These are phyloP conservation scores for Apium graveolens DNA, from an alignment of 129 eudicot species.

Conservation along the genomic window DNA sequence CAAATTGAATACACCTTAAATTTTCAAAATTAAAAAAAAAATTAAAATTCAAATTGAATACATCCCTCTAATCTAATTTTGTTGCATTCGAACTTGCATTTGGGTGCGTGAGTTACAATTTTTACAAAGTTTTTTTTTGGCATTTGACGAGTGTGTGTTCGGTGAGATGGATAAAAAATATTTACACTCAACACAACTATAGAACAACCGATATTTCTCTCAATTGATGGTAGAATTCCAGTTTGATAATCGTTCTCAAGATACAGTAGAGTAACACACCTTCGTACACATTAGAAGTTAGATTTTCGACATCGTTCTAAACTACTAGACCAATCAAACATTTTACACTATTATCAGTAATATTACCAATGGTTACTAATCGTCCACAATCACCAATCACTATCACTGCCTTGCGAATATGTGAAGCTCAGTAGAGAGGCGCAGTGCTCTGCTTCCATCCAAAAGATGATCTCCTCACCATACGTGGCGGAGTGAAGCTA, in stretches of 20 bases:
- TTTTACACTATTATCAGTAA: neutral
- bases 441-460: constrained; percentile 71
- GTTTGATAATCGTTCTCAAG: neutral
- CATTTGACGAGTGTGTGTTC: too few species aligned
- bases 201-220: neutral
- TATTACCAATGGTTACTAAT: neutral
- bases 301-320: neutral
- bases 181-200: too few species aligned
- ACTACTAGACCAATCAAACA: neutral
- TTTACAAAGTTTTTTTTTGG: too few species aligned
- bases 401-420: neutral
- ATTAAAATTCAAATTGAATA: too few species aligned
- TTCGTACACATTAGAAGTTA: neutral
- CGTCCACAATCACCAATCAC: neutral
- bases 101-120: too few species aligned
- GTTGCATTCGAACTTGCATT: too few species aligned
- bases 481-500: constrained; percentile 72
- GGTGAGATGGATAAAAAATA: too few species aligned
- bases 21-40: too few species aligned
- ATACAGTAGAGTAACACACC: neutral
- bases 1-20: too few species aligned
- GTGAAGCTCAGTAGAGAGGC: constrained; percentile 33
- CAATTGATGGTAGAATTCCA: neutral
- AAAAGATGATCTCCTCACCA: constrained; percentile 59
- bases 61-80: too few species aligned